Evolutionary conservation across 2,329 filamentous ascomycete genomes (phyloP).

Genomic region (Juglanconis sp.): DNA sequence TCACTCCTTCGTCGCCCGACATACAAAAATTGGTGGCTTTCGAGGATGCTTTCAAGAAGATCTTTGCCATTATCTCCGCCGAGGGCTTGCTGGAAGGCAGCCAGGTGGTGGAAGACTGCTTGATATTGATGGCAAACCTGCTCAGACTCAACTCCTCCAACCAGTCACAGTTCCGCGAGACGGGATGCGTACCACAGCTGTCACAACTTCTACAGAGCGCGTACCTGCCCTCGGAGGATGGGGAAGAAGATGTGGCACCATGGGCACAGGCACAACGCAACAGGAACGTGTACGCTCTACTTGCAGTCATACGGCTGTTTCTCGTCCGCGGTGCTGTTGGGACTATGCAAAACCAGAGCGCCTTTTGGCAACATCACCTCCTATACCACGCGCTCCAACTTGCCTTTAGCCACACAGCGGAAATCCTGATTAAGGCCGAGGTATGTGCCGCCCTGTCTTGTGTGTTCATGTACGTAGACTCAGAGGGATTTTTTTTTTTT

Average conservation of each 20-base stretch:
- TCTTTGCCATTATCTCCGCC: slow-evolving; percentile 76
- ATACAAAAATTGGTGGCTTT: slow-evolving; percentile 95
- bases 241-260: slow-evolving; percentile 59
- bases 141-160: slow-evolving; percentile 85
- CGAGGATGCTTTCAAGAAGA: slow-evolving; percentile 84
- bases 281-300: slow-evolving; percentile 86
- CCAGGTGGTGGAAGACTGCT: slow-evolving; percentile 85
- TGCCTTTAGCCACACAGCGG: slow-evolving; percentile 71
- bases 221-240: slow-evolving; percentile 49
- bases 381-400: slow-evolving; percentile 77
- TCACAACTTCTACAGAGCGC: slow-evolving; percentile 64
- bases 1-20: slow-evolving; percentile 82
- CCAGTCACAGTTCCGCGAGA: slow-evolving; percentile 90
- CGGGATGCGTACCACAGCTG: slow-evolving; percentile 73
- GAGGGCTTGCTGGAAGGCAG: slow-evolving; percentile 84
- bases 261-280: slow-evolving; percentile 79
- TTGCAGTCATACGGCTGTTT: slow-evolving; percentile 84
- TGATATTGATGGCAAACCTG: slow-evolving; percentile 87
- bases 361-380: slow-evolving; percentile 81
- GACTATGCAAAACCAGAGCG: slow-evolving; percentile 77
- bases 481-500: slow-evolving; percentile 6
- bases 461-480: slow-evolving; percentile 9
- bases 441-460: slow-evolving; percentile 36
- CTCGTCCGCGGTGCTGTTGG: slow-evolving; percentile 75
- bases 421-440: slow-evolving; percentile 78